Percentiles rank a stretch among this genome's conserved stretches.
Evolutionary conservation across 805 yeast genomes (phyloP).

Genomic region (Cyberlindnera bimundalis): DNA sequence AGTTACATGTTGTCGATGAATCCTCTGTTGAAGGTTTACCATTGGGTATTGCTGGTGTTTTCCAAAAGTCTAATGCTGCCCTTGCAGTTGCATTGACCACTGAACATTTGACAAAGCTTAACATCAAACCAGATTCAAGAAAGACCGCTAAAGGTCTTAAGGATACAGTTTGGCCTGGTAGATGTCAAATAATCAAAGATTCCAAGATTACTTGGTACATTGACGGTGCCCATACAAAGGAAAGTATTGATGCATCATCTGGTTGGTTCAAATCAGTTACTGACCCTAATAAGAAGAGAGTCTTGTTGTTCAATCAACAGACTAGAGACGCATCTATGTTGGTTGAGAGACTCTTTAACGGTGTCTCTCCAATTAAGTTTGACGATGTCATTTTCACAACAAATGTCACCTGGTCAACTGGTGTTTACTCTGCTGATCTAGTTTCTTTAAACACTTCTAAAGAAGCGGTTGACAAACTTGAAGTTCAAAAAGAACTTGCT

Average conservation of each 20-base stretch:
- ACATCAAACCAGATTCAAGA: slow-evolving; percentile 32
- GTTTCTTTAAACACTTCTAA: slow-evolving; percentile 82
- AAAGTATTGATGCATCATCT: slow-evolving; percentile 79
- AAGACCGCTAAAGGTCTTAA: slow-evolving; percentile 51
- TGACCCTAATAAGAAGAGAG: slow-evolving; percentile 31
- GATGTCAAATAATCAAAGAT: slow-evolving; percentile 71
- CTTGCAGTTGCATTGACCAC: slow-evolving; percentile 72
- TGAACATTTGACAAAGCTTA: slow-evolving; percentile 52
- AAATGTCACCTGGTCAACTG: slow-evolving; percentile 86
- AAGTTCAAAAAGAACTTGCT: slow-evolving; percentile 74
- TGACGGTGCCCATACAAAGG: slow-evolving; percentile 96
- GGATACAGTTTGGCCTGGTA: slow-evolving; percentile 85
- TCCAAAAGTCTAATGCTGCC: slow-evolving; percentile 84
- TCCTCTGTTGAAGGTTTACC: slow-evolving; percentile 31
- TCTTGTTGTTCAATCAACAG: slow-evolving; percentile 90
- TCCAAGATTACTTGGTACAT: slow-evolving; percentile 64
- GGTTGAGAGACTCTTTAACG: slow-evolving; percentile 48
- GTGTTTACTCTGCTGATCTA: slow-evolving; percentile 75
- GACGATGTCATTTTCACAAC: slow-evolving; percentile 85
- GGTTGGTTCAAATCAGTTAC: slow-evolving; percentile 64
- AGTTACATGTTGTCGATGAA: slow-evolving; percentile 48
- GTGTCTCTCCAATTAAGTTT: slow-evolving; percentile 44
- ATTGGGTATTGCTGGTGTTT: slow-evolving; percentile 78
- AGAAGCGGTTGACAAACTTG: slow-evolving; percentile 72
- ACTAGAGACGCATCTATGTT: slow-evolving; percentile 77